A percentile compares a stretch with the other conserved stretches of the same genome.
Evolutionary conservation across 768 basidiomycete genomes (phyloP).

Genomic region (Sporobolomyces phaffii): DNA sequence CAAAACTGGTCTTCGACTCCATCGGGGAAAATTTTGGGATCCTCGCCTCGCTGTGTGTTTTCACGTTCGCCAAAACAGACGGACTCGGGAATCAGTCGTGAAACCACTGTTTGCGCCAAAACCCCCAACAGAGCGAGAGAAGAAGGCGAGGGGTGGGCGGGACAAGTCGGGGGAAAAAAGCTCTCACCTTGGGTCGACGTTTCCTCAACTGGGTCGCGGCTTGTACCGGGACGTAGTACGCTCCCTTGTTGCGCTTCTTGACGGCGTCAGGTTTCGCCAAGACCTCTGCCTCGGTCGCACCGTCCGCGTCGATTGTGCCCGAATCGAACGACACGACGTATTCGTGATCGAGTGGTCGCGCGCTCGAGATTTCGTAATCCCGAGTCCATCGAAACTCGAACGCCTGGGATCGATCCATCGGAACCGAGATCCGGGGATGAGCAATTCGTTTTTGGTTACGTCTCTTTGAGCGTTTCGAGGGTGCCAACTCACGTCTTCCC

Average conservation of each 20-base stretch:
- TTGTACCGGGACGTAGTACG: constrained; percentile 30
- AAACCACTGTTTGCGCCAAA: too few species aligned
- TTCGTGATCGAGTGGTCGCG: constrained; percentile 19
- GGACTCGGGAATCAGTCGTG: too few species aligned
- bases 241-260: constrained; percentile 23
- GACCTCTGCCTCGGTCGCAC: constrained; percentile 12
- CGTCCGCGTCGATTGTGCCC: constrained; percentile 6
- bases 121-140: too few species aligned
- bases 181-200: constrained; percentile 34
- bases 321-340: constrained; percentile 34
- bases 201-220: constrained; percentile 16
- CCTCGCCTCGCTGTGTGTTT: constrained; percentile 19
- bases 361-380: constrained; percentile 32
- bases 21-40: constrained; percentile 9
- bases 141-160: too few species aligned
- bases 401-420: background rate
- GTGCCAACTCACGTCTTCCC: constrained; percentile 28
- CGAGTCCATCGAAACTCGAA: constrained; percentile 35
- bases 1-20: constrained; percentile 20
- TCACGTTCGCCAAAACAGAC: too few species aligned
- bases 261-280: constrained; percentile 8
- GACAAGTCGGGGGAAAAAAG: too few species aligned
- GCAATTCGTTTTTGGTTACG: too few species aligned
- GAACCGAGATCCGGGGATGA: background rate
- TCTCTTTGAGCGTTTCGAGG: too few species aligned